Evolutionary conservation across 768 basidiomycete species (phyloP).

Genomic region (Tylopilus sp.): DNA sequence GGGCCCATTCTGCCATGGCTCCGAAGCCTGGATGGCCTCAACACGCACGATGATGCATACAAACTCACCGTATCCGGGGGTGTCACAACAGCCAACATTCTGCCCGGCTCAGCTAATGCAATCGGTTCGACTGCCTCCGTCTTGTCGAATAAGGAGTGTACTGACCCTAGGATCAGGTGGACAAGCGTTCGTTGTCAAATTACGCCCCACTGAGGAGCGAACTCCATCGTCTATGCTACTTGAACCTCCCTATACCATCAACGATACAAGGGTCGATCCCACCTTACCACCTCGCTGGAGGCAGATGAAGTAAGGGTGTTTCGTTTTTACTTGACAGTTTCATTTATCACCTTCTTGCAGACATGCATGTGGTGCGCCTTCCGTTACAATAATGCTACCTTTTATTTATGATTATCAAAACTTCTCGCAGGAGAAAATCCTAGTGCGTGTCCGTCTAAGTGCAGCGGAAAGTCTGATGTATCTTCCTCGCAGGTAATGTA

Average conservation of each 20-base stretch:
- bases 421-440: conserved; percentile 45
- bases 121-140: conserved; percentile 50
- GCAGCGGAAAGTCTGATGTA: not conserved
- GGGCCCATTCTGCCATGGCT: conserved; percentile 74
- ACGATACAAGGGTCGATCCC: conserved; percentile 39
- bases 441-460: conserved; percentile 22
- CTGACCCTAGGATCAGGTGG: conserved; percentile 51
- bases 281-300: conserved; percentile 60
- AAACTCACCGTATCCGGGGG: conserved; percentile 79
- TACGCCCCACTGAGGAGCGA: conserved; percentile 71
- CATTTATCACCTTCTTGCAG: conserved; percentile 27
- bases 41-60: conserved; percentile 80
- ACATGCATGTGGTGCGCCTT: conserved; percentile 54
- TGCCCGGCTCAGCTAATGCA: conserved; percentile 74
- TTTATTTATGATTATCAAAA: not conserved
- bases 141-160: not conserved
- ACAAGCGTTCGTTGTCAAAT: conserved; percentile 84
- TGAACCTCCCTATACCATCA: conserved; percentile 72
- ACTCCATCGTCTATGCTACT: conserved; percentile 80
- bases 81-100: conserved; percentile 78
- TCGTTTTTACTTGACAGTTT: not conserved
- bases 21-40: conserved; percentile 77
- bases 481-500: conserved; percentile 14
- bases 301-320: conserved; percentile 65
- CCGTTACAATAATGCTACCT: not conserved